These are phyloP conservation scores for Penicillium odoratum DNA, from an alignment of 495 filamentous ascomycete species.

Conservation along the genomic window DNA sequence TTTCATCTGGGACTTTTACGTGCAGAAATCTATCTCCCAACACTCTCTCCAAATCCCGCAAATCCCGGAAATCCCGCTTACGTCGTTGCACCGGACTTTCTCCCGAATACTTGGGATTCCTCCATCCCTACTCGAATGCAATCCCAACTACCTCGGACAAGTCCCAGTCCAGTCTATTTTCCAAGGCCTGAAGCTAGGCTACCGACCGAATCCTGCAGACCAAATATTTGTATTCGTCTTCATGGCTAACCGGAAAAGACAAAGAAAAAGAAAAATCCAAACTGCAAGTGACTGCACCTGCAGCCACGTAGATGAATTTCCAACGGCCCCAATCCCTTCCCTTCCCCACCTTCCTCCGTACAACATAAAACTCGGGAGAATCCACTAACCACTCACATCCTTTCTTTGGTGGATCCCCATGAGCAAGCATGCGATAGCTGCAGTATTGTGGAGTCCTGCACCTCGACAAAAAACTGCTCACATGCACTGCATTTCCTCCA, in stretches of 20 bases:
- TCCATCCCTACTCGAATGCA: background rate
- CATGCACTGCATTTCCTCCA: background rate
- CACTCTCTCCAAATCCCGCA: too few relatives aligned
- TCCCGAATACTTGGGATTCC: background rate
- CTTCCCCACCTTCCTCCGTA: background rate
- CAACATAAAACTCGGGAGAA: background rate
- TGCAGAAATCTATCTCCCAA: background rate
- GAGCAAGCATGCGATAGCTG: constrained; percentile 9
- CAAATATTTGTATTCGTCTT: background rate
- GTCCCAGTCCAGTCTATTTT: constrained; percentile 1
- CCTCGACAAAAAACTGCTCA: constrained; percentile 8
- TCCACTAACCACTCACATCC: background rate
- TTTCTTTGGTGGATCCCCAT: constrained; percentile 9
- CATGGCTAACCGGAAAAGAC: background rate
- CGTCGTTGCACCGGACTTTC: background rate
- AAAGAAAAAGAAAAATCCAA: background rate
- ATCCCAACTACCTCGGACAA: background rate
- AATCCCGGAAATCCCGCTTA: background rate
- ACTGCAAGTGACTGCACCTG: background rate
- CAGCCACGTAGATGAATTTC: background rate
- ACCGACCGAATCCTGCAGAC: too few relatives aligned
- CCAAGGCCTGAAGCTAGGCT: background rate
- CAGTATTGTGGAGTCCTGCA: constrained; percentile 22
- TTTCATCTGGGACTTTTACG: background rate
- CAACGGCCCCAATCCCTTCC: background rate